phyloP scores from a whole-genome alignment of 2,329 filamentous ascomycete species.

The Pyrenochaeta sp. region DNA sequence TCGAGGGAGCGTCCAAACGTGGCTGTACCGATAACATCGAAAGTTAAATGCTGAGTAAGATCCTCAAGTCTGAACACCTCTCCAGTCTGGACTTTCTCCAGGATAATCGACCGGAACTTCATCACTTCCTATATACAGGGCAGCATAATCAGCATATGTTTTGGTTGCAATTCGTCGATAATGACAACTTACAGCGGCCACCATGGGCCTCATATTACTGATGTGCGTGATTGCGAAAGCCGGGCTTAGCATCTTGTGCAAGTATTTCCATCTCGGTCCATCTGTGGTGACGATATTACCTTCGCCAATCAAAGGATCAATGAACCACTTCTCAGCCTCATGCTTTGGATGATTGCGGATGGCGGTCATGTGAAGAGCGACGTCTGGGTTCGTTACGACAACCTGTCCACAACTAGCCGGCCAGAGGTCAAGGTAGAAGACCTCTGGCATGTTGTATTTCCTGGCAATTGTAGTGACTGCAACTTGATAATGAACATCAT shows the following conservation, averaged over 20 bases:
- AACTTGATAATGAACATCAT: conserved; percentile 47
- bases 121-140: conserved; percentile 33
- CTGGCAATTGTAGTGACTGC: conserved; percentile 45
- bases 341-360: conserved; percentile 46
- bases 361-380: conserved; percentile 50
- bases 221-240: conserved; percentile 45
- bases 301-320: conserved; percentile 38
- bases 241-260: conserved; percentile 47
- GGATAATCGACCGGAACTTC: conserved; percentile 37
- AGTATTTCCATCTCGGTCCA: conserved; percentile 45
- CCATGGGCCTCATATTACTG: conserved; percentile 35
- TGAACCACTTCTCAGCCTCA: conserved; percentile 11
- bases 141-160: not conserved
- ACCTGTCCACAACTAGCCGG: conserved; percentile 43
- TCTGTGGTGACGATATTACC: conserved; percentile 42
- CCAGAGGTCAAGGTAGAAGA: conserved; percentile 59
- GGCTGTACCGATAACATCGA: conserved; percentile 38
- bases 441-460: conserved; percentile 43
- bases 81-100: conserved; percentile 24
- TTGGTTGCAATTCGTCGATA: no score
- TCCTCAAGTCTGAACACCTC: conserved; percentile 39
- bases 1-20: conserved; percentile 35
- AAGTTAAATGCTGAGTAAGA: conserved; percentile 24
- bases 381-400: conserved; percentile 51
- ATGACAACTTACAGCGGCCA: conserved; percentile 5